Base-by-base conservation (phyloP, 305 asterid genomes). In the Fraxinus latifolia region DNA sequence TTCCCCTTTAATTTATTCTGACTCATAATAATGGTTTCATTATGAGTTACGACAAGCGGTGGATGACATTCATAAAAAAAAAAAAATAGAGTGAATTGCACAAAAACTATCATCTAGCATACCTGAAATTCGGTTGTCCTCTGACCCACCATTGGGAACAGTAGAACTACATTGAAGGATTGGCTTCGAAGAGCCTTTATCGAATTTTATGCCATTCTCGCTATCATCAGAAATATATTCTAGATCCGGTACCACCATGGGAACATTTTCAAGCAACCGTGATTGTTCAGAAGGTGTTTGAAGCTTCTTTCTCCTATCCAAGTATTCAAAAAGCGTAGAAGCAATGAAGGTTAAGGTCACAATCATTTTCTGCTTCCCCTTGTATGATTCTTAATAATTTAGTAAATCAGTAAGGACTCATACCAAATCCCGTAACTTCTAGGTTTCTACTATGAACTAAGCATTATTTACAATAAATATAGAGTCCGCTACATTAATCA, bases 191-290 rank as follows among this genome's bases (percentile, higher is more conserved):
- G 86, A 74, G 81, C 80, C 79, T 78, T 83, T 70, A 27, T 84
- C 88, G 14, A 19, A 75, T 84, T 77, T 77, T 76, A 78, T 77
- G 71, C 65, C 88, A 27, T 62, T 32, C 39, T 44, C 37, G 50
- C 17, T 62, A 47, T 83, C 88, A 71, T 75, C 88, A 76, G 89
- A 6, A 79, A 77, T 74, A 62, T 82, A 77, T 44, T 79, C 82
- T 65, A 74, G 84, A 53, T 81, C 95, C 4, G 91, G 91, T 77
- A 87, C 88, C 79, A 91, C 92, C 73, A 1, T 76, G 1, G 95
- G 92, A 53, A 87, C 77, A 84, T 47, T 82, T 27, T 79, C 86
- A 1, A 87, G 87, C 84, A 90, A 82, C 79, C 70, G 81, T 74
- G 75, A 23, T 76, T 25, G 77, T 85, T 90, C 92, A 1, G 82